phyloP scores from a whole-genome alignment of 164 flowering plant species.

The Echeveria elegans region DNA sequence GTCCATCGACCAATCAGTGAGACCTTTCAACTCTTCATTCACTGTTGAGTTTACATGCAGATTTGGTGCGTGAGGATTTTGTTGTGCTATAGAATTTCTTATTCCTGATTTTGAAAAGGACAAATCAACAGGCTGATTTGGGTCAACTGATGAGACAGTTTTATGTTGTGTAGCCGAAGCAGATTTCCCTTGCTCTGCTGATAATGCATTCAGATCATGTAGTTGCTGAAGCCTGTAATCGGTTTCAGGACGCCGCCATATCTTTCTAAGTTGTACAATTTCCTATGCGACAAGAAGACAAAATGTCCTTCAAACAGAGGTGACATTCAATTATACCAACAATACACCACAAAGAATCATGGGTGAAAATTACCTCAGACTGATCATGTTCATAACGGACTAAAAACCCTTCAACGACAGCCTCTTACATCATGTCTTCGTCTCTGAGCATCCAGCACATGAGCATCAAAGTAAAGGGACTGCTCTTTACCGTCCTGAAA shows the following conservation, averaged over 20 bases:
- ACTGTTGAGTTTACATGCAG: neutral
- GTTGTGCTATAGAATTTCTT: conserved; percentile 13
- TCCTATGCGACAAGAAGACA: conserved; percentile 31
- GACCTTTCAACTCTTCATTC: too few relatives aligned
- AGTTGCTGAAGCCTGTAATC: conserved; percentile 79
- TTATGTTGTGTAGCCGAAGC: conserved; percentile 26
- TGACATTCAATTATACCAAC: too few relatives aligned
- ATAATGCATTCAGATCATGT: conserved; percentile 38
- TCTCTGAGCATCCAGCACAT: conserved; percentile 92
- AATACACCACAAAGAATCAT: too few relatives aligned
- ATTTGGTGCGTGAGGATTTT: conserved; percentile 16
- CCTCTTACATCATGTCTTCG: conserved; percentile 95
- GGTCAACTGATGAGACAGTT: neutral
- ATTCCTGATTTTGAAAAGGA: conserved; percentile 13
- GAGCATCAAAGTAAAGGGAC: conserved; percentile 97
- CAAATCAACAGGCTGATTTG: neutral
- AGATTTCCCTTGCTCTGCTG: conserved; percentile 13
- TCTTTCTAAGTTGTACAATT: conserved; percentile 77
- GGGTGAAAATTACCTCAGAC: conserved; percentile 61
- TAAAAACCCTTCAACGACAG: conserved; percentile 90
- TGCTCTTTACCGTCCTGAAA: conserved; percentile 96
- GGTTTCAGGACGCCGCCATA: conserved; percentile 94
- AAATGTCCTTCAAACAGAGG: too few relatives aligned
- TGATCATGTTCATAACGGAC: conserved; percentile 96
- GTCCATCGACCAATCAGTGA: too few relatives aligned